Conservation (phyloP, 2,329 filamentous ascomycete species). For the Intubia oerlemansii region DNA sequence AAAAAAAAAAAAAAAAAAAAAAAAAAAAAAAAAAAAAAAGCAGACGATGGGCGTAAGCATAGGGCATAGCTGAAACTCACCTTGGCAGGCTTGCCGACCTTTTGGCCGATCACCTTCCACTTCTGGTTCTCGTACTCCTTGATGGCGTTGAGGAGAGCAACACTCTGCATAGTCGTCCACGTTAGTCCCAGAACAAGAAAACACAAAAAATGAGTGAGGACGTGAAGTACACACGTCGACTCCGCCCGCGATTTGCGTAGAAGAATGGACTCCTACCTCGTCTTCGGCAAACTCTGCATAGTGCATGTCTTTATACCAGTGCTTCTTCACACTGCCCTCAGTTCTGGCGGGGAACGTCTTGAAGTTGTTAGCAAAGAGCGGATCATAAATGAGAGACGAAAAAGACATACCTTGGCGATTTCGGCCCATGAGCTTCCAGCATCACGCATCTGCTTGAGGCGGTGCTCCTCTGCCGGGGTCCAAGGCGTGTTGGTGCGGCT, state of each 20-base stretch:
- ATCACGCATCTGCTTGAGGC: conserved; percentile 86
- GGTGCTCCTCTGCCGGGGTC: conserved; percentile 84
- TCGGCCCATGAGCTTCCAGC: conserved; percentile 90
- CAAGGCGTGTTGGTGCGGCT: conserved; percentile 96
- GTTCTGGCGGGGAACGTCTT: conserved; percentile 83
- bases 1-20: too few species aligned
- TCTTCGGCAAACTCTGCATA: conserved; percentile 97
- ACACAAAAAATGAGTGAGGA: background rate
- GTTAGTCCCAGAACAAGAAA: conserved; percentile 1
- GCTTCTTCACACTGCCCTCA: conserved; percentile 96
- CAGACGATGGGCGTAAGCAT: background rate
- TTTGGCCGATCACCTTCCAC: conserved; percentile 93
- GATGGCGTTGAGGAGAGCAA: conserved; percentile 73
- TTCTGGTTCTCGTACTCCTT: conserved; percentile 98
- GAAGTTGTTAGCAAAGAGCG: background rate
- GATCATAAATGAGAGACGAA: background rate
- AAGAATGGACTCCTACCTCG: conserved; percentile 45
- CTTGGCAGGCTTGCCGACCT: conserved; percentile 96
- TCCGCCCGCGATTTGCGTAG: background rate
- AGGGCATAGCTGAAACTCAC: too few species aligned
- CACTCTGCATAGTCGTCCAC: conserved; percentile 28
- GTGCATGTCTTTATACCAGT: conserved; percentile 99
- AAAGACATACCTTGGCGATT: conserved; percentile 64
- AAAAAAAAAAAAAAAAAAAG: too few species aligned
- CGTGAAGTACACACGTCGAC: too few species aligned